Evolutionary conservation across 805 yeast genomes (phyloP).

Genomic region (Teunomyces panamensis): DNA sequence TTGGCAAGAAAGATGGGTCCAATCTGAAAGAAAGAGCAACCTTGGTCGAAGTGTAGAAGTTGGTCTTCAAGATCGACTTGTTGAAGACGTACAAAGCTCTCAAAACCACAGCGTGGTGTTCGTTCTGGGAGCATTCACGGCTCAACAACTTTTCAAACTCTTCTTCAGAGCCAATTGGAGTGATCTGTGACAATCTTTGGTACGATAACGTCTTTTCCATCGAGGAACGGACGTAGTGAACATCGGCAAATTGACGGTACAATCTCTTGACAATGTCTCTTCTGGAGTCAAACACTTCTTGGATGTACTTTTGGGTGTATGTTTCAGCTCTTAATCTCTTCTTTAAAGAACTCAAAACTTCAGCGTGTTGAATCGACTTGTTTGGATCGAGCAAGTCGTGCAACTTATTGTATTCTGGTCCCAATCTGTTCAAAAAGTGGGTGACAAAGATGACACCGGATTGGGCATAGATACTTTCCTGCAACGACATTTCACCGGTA

Average conservation of each 20-base stretch:
- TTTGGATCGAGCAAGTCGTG: constrained; percentile 59
- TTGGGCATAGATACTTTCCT: constrained; percentile 93
- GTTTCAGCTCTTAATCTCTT: constrained; percentile 91
- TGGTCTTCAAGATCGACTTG: constrained; percentile 84
- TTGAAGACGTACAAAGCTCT: constrained; percentile 82
- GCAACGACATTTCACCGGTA: constrained; percentile 77
- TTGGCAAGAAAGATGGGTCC: constrained; percentile 81
- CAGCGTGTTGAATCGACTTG: constrained; percentile 64
- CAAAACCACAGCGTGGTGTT: constrained; percentile 73
- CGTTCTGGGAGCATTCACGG: constrained; percentile 75
- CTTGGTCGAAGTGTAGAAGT: constrained; percentile 89
- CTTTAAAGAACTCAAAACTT: constrained; percentile 74
- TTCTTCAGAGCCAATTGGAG: constrained; percentile 68
- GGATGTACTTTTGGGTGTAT: constrained; percentile 79
- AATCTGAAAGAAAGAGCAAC: constrained; percentile 93
- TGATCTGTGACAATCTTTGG: constrained; percentile 77
- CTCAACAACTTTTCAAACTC: constrained; percentile 70
- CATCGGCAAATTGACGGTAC: constrained; percentile 88
- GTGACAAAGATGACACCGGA: constrained; percentile 89
- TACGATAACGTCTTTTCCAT: constrained; percentile 79
- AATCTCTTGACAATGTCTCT: constrained; percentile 73
- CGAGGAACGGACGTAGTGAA: constrained; percentile 73
- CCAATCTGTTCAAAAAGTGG: constrained; percentile 91
- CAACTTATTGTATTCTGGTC: constrained; percentile 80
- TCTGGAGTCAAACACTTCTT: constrained; percentile 70